A percentile compares a stretch with the other conserved stretches of the same genome.
Conservation (phyloP, 2,329 filamentous ascomycete species). For the Orbilia blumenaviensis region DNA sequence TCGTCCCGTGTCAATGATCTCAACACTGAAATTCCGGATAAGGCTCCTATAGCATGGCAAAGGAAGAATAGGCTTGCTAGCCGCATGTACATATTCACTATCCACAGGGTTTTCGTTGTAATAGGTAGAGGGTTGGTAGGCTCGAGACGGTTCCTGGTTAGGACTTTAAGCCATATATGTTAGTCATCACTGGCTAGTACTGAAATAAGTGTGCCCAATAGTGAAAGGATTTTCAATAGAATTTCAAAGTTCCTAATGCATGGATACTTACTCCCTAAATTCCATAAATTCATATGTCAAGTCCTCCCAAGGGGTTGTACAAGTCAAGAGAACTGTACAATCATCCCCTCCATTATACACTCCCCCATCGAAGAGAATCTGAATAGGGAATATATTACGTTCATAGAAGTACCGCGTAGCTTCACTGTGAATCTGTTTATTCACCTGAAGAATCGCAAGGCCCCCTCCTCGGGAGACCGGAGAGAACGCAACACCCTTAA, state of each 20-base stretch:
- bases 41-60: slow-evolving; percentile 26
- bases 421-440: slow-evolving; percentile 32
- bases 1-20: slow-evolving; percentile 33
- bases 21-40: slow-evolving; percentile 30
- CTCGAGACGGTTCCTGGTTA: slow-evolving; percentile 18
- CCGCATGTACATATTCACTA: slow-evolving; percentile 12
- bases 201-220: too few species aligned
- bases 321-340: slow-evolving; percentile 5
- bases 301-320: slow-evolving; percentile 43
- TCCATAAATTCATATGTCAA: slow-evolving; percentile 26
- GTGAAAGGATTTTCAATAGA: too few species aligned
- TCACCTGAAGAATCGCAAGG: slow-evolving; percentile 28
- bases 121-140: slow-evolving; percentile 24
- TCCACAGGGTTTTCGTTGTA: slow-evolving; percentile 23
- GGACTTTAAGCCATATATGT: not conserved
- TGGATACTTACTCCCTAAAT: slow-evolving; percentile 14
- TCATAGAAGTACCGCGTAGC: slow-evolving; percentile 35
- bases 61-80: slow-evolving; percentile 32
- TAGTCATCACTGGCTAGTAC: not conserved
- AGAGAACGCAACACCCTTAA: slow-evolving; percentile 24
- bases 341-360: slow-evolving; percentile 5
- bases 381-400: slow-evolving; percentile 29
- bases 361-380: slow-evolving; percentile 20
- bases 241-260: not conserved
- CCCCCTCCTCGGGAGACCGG: slow-evolving; percentile 7